Conservation (phyloP, 164 flowering plant genomes). For the Umbilicus rupestris region DNA sequence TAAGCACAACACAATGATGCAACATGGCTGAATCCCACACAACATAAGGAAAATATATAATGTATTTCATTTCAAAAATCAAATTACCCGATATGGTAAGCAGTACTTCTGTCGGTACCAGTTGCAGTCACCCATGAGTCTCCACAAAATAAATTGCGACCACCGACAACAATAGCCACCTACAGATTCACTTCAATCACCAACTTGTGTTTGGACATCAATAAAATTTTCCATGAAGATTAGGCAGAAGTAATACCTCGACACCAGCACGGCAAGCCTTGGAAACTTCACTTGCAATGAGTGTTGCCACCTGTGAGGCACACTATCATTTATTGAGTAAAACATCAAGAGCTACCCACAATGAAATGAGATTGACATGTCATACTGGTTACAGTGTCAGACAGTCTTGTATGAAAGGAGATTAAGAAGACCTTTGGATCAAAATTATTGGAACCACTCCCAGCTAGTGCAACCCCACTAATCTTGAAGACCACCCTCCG, state of each 20-base stretch:
- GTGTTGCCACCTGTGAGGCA: conserved; percentile 52
- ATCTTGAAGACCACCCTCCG: conserved; percentile 88
- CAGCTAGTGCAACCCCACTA: conserved; percentile 82
- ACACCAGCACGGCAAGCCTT: conserved; percentile 70
- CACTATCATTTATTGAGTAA: neutral
- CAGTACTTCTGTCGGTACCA: conserved; percentile 75
- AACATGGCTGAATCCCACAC: neutral
- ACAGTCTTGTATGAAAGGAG: neutral
- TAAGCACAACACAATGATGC: neutral
- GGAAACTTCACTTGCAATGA: conserved; percentile 82
- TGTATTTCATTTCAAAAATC: neutral
- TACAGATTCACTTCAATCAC: conserved; percentile 12
- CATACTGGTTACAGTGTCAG: neutral
- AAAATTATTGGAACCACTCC: conserved; percentile 60
- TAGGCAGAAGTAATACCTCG: conserved; percentile 37
- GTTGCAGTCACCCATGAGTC: conserved; percentile 74
- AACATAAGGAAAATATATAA: neutral
- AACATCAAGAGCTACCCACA: conserved; percentile 13
- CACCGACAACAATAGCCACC: conserved; percentile 96
- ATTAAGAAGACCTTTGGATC: conserved; percentile 68
- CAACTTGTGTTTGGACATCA: neutral
- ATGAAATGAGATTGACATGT: conserved; percentile 1
- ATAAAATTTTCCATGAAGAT: neutral
- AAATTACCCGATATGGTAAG: conserved; percentile 84
- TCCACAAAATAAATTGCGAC: conserved; percentile 92